phyloP scores from a whole-genome alignment of 805 yeast species.

The Yarrowia keelungensis region DNA sequence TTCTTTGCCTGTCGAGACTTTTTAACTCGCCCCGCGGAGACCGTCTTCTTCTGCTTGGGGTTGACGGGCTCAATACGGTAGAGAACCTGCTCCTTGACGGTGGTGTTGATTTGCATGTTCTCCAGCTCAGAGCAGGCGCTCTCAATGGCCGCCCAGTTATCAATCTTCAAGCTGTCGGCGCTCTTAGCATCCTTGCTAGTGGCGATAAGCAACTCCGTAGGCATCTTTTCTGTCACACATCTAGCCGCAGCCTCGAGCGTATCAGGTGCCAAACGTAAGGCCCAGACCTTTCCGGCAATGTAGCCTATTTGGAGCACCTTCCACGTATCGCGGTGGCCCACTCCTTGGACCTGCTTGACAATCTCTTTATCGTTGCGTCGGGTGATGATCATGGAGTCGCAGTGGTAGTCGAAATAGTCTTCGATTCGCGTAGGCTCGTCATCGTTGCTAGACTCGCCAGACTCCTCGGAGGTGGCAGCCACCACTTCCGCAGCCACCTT shows the following conservation, averaged over 20 bases:
- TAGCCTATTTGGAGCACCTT: constrained; percentile 22
- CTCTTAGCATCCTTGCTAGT: constrained; percentile 22
- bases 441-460: constrained; percentile 3
- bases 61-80: constrained; percentile 31
- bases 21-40: constrained; percentile 13
- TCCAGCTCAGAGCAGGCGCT: not conserved
- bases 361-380: constrained; percentile 2
- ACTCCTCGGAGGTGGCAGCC: constrained; percentile 18
- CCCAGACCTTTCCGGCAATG: constrained; percentile 28
- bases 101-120: not conserved
- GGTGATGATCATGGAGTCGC: constrained; percentile 28
- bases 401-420: constrained; percentile 25
- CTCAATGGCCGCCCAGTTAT: constrained; percentile 11
- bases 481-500: constrained; percentile 19
- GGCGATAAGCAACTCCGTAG: constrained; percentile 22
- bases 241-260: not conserved
- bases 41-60: constrained; percentile 26
- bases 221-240: constrained; percentile 27
- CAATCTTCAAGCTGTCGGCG: constrained; percentile 11
- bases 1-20: constrained; percentile 32
- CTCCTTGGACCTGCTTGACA: constrained; percentile 5
- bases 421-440: constrained; percentile 6
- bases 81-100: constrained; percentile 29
- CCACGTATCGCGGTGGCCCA: constrained; percentile 17
- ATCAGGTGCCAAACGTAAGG: constrained; percentile 20